phyloP scores from a whole-genome alignment of 805 yeast species.

The Phaffomyces opuntiae region DNA sequence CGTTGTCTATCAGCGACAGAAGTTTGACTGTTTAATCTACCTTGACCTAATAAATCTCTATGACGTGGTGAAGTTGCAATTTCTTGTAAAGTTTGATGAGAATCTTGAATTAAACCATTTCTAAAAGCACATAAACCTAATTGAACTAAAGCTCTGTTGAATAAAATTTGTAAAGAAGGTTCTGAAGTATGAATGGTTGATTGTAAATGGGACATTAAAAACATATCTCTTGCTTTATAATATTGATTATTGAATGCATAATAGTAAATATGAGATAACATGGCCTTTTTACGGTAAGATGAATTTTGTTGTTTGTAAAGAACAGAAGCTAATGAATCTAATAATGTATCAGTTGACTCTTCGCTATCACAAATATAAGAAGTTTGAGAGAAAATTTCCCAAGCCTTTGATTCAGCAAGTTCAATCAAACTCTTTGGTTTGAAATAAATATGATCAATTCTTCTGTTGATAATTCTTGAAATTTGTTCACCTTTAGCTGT shows the following conservation, averaged over 20 bases:
- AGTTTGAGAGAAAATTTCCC: slow-evolving; percentile 42
- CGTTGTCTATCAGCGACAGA: slow-evolving; percentile 65
- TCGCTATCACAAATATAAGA: slow-evolving; percentile 26
- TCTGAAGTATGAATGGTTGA: slow-evolving; percentile 79
- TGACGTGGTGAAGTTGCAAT: slow-evolving; percentile 78
- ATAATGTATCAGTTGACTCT: slow-evolving; percentile 44
- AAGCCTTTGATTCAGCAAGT: slow-evolving; percentile 66
- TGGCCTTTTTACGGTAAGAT: slow-evolving; percentile 72
- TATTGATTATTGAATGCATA: slow-evolving; percentile 85
- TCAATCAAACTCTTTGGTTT: slow-evolving; percentile 73
- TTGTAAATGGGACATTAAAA: slow-evolving; percentile 81
- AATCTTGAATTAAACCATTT: slow-evolving; percentile 74
- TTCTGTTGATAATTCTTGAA: slow-evolving; percentile 69
- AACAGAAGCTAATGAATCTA: slow-evolving; percentile 58
- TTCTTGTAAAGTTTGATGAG: slow-evolving; percentile 83
- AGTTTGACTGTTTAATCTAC: slow-evolving; percentile 53
- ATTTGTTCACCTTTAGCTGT: slow-evolving; percentile 38
- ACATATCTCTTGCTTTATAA: slow-evolving; percentile 79
- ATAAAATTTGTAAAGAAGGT: slow-evolving; percentile 79
- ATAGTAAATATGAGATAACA: slow-evolving; percentile 80
- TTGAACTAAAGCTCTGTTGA: slow-evolving; percentile 93
- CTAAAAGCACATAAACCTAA: slow-evolving; percentile 95
- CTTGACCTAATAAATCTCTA: slow-evolving; percentile 81
- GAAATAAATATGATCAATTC: slow-evolving; percentile 90
- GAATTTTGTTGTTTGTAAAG: slow-evolving; percentile 63